Percentiles rank a stretch among this genome's conserved stretches.
These are phyloP conservation scores for Leccinellum luteum DNA, from an alignment of 768 basidiomycete species.

Conservation along the genomic window DNA sequence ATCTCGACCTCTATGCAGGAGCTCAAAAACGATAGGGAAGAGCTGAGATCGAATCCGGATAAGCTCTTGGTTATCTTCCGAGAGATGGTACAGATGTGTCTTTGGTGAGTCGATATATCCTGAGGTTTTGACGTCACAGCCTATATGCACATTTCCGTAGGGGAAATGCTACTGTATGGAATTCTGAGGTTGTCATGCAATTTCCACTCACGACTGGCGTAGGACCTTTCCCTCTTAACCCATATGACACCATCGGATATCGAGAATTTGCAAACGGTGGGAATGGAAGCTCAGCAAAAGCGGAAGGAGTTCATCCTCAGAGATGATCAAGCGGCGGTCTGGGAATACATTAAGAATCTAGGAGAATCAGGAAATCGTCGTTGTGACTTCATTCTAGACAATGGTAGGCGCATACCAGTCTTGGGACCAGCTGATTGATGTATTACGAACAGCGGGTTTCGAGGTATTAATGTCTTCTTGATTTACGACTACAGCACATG, in stretches of 20 bases:
- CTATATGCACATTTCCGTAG: constrained; percentile 37
- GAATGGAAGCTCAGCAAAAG: constrained; percentile 73
- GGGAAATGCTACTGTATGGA: constrained; percentile 88
- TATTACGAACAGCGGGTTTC: constrained; percentile 66
- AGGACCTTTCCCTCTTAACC: constrained; percentile 91
- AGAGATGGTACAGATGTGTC: constrained; percentile 88
- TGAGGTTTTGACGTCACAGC: not conserved
- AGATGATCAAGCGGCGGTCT: constrained; percentile 75
- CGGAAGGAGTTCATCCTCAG: constrained; percentile 78
- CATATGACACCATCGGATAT: constrained; percentile 83
- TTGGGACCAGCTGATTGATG: not conserved
- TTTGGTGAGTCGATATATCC: constrained; percentile 46
- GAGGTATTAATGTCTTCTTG: constrained; percentile 50
- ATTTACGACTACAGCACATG: not conserved
- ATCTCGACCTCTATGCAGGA: constrained; percentile 73
- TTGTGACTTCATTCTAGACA: constrained; percentile 90
- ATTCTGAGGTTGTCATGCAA: not conserved
- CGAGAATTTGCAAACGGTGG: constrained; percentile 76
- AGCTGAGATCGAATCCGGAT: constrained; percentile 43
- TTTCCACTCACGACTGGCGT: constrained; percentile 1
- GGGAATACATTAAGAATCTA: constrained; percentile 65
- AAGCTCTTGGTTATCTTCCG: constrained; percentile 66
- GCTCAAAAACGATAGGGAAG: constrained; percentile 49
- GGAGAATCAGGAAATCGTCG: constrained; percentile 38
- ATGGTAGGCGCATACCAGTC: constrained; percentile 48